Evolutionary conservation across 2,329 filamentous ascomycete genomes (phyloP).

Genomic region (Cryphonectria carpinicola): DNA sequence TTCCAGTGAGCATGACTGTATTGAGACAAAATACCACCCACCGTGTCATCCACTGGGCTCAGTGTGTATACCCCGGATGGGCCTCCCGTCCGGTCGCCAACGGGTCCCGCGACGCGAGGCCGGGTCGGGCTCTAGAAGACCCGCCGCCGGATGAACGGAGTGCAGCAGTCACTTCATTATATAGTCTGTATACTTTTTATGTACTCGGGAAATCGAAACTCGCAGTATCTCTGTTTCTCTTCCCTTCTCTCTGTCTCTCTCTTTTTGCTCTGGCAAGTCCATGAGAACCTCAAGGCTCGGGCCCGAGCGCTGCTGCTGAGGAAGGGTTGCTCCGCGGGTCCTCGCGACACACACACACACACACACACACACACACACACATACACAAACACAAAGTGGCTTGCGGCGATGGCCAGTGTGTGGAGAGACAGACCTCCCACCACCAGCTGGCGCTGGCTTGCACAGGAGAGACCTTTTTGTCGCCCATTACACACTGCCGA

Average conservation of each 20-base stretch:
- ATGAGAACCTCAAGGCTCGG: neutral
- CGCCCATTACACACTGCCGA: neutral
- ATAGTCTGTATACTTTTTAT: no score
- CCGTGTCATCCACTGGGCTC: neutral
- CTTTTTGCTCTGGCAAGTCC: neutral
- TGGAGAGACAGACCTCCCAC: neutral
- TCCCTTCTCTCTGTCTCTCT: neutral
- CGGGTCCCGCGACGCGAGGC: neutral
- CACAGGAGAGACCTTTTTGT: neutral
- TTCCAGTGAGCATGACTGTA: neutral
- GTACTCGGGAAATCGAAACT: neutral
- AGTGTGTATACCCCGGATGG: neutral
- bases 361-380: neutral
- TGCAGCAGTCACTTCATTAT: neutral
- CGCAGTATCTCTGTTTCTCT: no score
- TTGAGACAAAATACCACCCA: neutral
- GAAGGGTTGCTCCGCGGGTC: neutral
- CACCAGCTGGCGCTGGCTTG: neutral
- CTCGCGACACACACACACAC: neutral
- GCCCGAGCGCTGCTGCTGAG: neutral
- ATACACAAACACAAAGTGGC: neutral
- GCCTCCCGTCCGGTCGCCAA: slow-evolving; percentile 10
- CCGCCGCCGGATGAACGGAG: neutral
- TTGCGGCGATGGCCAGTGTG: neutral
- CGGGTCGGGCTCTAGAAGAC: neutral